Conservation (phyloP, 1,284 basidiomycete genomes). For the Coriolopsis trogii region DNA sequence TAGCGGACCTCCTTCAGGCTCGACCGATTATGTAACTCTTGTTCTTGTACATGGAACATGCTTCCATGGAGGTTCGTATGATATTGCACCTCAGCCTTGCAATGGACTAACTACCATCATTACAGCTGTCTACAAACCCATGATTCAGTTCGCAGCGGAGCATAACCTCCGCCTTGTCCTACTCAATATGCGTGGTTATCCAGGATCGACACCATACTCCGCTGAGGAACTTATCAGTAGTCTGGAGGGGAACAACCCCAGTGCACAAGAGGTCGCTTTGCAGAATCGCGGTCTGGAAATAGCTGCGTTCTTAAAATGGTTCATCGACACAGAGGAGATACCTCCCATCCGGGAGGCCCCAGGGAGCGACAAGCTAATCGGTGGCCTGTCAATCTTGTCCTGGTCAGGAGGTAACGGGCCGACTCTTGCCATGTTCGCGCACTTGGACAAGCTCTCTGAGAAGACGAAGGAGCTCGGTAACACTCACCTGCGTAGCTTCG, state of each 20-base stretch:
- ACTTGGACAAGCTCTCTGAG: slow-evolving; percentile 21
- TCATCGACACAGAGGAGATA: slow-evolving; percentile 28
- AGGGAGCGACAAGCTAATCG: slow-evolving; percentile 11
- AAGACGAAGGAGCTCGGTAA: slow-evolving; percentile 24
- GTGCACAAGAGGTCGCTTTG: slow-evolving; percentile 17
- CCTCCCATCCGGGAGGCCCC: slow-evolving; percentile 15
- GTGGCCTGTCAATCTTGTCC: slow-evolving; percentile 31
- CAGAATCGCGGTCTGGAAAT: slow-evolving; percentile 28
- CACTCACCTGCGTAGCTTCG: slow-evolving; percentile 26
- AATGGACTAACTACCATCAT: background rate
- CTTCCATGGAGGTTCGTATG: slow-evolving; percentile 26
- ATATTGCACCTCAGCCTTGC: background rate
- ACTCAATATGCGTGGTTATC: slow-evolving; percentile 37
- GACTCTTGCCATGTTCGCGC: slow-evolving; percentile 27
- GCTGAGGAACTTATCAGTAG: slow-evolving; percentile 24
- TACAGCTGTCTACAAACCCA: slow-evolving; percentile 30
- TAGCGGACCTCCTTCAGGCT: slow-evolving; percentile 13
- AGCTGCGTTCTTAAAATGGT: slow-evolving; percentile 31
- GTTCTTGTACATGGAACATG: slow-evolving; percentile 30
- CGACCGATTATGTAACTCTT: slow-evolving; percentile 25
- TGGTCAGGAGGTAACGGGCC: slow-evolving; percentile 32
- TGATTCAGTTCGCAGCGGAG: slow-evolving; percentile 28
- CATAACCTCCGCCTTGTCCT: slow-evolving; percentile 33
- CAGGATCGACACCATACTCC: slow-evolving; percentile 30
- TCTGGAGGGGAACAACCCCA: background rate